A percentile compares a stretch with the other conserved stretches of the same genome.
Evolutionary conservation across 2,329 filamentous ascomycete species (phyloP).

Genomic region (Emericellopsis atlantica): DNA sequence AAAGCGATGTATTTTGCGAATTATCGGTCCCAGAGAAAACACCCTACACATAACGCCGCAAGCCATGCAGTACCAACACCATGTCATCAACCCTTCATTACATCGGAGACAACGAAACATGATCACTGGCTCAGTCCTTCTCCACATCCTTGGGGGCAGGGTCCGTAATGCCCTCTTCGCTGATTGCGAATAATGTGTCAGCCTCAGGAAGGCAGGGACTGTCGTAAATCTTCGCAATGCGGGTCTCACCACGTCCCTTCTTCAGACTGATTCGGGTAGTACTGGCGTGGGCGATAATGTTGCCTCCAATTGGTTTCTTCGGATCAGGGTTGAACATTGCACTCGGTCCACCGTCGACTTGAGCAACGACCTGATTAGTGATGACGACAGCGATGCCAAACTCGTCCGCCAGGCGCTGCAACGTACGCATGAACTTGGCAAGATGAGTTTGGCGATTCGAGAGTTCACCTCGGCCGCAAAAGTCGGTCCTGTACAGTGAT

Average conservation of each 20-base stretch:
- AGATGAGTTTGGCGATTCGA: conserved; percentile 85
- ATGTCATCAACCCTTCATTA: conserved; percentile 4
- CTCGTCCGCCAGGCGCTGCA: conserved; percentile 66
- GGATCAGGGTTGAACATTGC: conserved; percentile 99
- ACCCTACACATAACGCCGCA: conserved; percentile 14
- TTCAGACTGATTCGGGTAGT: conserved; percentile 91
- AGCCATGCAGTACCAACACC: conserved; percentile 13
- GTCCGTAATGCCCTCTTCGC: conserved; percentile 92
- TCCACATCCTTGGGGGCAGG: conserved; percentile 92
- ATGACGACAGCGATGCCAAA: conserved; percentile 98
- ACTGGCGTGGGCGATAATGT: conserved; percentile 96
- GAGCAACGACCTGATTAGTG: conserved; percentile 96
- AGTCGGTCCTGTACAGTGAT: conserved; percentile 89
- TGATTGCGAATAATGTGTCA: conserved; percentile 93
- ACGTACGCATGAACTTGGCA: conserved; percentile 76
- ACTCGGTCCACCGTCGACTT: conserved; percentile 90
- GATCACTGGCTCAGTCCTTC: conserved; percentile 43
- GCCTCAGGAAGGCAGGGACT: conserved; percentile 94
- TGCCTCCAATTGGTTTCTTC: conserved; percentile 97
- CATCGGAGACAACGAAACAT: background rate
- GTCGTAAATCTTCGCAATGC: conserved; percentile 98
- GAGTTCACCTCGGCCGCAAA: conserved; percentile 89
- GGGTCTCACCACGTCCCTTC: conserved; percentile 88
- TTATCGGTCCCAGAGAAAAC: background rate
- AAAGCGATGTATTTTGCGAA: background rate